phyloP scores from a whole-genome alignment of 768 basidiomycete genomes.

The Sutorius australiensis region DNA sequence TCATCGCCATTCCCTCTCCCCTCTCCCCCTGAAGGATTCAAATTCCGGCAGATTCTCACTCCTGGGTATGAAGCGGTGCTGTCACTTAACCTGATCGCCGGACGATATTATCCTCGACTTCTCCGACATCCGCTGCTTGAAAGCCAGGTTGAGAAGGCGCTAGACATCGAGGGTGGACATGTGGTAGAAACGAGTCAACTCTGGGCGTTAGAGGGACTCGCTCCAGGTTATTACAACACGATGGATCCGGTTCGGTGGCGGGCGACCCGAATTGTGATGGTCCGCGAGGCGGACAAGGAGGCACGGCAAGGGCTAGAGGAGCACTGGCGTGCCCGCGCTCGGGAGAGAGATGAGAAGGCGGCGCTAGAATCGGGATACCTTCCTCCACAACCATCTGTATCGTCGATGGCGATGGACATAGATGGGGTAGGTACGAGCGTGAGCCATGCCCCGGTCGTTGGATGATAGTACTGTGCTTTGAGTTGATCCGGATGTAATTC shows the following conservation, averaged over 20 bases:
- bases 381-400: conserved; percentile 6
- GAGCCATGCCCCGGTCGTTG: not conserved
- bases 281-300: conserved; percentile 56
- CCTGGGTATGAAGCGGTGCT: conserved; percentile 61
- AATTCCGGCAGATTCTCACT: conserved; percentile 63
- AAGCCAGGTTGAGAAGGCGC: conserved; percentile 37
- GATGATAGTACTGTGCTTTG: not conserved
- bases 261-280: conserved; percentile 48
- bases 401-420: conserved; percentile 2
- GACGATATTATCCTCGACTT: conserved; percentile 77
- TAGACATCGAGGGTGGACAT: conserved; percentile 35
- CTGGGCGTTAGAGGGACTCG: conserved; percentile 70
- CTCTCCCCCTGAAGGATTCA: conserved; percentile 59
- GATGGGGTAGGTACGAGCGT: not conserved
- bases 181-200: conserved; percentile 48
- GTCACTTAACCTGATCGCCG: conserved; percentile 67
- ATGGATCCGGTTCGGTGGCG: conserved; percentile 67
- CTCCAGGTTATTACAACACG: conserved; percentile 61
- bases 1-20: conserved; percentile 47
- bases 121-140: conserved; percentile 60
- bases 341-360: conserved; percentile 26
- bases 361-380: conserved; percentile 15
- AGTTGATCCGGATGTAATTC: not conserved
- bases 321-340: conserved; percentile 34
- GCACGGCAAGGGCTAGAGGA: conserved; percentile 42